Base-by-base conservation (phyloP, 331 rosid species). In the Rosa hybrid region DNA sequence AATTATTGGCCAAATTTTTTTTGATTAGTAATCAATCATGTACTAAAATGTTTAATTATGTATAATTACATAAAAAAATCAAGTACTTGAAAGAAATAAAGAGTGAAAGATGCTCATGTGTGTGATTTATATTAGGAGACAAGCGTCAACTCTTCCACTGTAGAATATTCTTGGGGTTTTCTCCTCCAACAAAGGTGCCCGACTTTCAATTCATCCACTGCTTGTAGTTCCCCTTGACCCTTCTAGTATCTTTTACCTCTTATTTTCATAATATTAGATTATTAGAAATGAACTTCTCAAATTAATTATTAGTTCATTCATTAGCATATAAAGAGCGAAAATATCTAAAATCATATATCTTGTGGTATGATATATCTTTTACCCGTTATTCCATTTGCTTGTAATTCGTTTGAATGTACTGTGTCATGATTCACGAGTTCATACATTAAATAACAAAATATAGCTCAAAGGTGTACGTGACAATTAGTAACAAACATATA, bases 141-240 rank as follows among this genome's bases (percentile, higher is more conserved):
- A 13, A 64, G 46, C 7, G 71, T 65, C 71, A 34, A 13, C 45
- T 34, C 11, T 2, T 14, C 3, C 12, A 2, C n/a, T 14, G 1
- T 34, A 16, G 4, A 27, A 65, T 7, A 65, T 5, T 6, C 4
- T 12, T 65, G 2, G 12, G 44, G n/a, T 16, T 27, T 34, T 65
- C 21, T 65, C 71, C 42, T 65, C n/a, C 71, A 65, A 30, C 41
- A 34, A 65, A 34, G 45, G 71, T 65, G 71, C 21, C 71, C 16
- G 2, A 7, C n/a, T 65, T 65, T 65, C 71, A 14, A 38, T 13
- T 34, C 71, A 16, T 34, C 71, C 71, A 65, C 70, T 6, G 70
- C 42, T 64, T 64, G 30, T 11, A 6, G 20, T 13, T 0, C 2
- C 54, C 54, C 16, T n/a, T n/a, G n/a, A n/a, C n/a, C n/a, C n/a